Percentiles rank a stretch among this genome's conserved stretches.
Conservation (phyloP, 2,329 filamentous ascomycete species). For the Purpureocillium lavendulum region DNA sequence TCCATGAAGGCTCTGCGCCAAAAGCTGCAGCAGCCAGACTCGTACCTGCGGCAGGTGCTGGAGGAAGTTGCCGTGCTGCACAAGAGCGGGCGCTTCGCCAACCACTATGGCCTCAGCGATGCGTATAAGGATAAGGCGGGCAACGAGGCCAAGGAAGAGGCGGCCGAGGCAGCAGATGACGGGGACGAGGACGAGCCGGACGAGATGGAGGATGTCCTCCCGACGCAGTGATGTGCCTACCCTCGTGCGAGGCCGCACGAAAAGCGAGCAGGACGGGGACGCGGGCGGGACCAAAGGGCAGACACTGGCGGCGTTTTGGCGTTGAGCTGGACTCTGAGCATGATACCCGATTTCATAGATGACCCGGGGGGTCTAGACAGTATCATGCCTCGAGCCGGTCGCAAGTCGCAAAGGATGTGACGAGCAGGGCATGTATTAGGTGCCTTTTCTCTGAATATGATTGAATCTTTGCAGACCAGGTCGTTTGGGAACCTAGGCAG, state of each 20-base stretch:
- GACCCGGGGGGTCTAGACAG: conserved; percentile 4
- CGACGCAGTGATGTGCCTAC: conserved; percentile 9
- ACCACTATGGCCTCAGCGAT: conserved; percentile 75
- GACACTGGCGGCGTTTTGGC: background rate
- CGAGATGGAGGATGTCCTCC: conserved; percentile 72
- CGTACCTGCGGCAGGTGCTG: conserved; percentile 80
- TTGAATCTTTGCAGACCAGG: no score
- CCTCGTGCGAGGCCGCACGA: background rate
- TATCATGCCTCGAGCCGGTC: conserved; percentile 1
- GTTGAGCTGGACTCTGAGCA: conserved; percentile 10
- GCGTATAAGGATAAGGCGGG: conserved; percentile 29
- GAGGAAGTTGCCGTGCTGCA: conserved; percentile 77
- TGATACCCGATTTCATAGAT: conserved; percentile 16
- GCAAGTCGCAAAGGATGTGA: no score
- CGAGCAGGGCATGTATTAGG: no score
- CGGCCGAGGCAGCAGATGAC: conserved; percentile 48
- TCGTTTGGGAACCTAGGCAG: no score
- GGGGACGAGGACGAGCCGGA: conserved; percentile 61
- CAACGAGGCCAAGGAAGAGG: conserved; percentile 40
- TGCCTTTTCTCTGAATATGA: no score
- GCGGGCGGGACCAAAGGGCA: background rate
- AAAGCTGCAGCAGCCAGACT: conserved; percentile 76
- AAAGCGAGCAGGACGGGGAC: background rate
- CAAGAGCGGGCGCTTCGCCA: conserved; percentile 75
- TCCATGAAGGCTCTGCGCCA: conserved; percentile 80